Evolutionary conservation across 257 asterid genomes (phyloP).

Genomic region (Nicotiana obtusifolia): DNA sequence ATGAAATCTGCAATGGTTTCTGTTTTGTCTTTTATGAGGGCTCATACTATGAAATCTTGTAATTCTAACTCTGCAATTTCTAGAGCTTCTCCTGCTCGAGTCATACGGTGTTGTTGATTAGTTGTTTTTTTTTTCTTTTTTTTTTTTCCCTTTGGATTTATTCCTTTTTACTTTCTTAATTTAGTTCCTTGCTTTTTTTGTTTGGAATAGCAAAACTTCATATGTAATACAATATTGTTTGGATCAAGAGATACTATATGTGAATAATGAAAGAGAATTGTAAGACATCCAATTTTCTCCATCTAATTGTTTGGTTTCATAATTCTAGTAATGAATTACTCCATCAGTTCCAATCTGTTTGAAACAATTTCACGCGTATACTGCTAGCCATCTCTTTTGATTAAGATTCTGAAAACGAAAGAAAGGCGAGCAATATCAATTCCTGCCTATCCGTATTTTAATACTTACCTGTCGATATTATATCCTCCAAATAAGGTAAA

Average conservation of each 20-base stretch:
- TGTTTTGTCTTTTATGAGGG: conserved; percentile 33
- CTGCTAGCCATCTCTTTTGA: too few species aligned
- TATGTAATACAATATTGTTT: not conserved
- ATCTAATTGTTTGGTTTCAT: not conserved
- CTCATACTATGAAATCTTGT: conserved; percentile 33
- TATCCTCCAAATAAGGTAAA: too few species aligned
- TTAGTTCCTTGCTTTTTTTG: not conserved
- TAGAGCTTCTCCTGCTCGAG: conserved; percentile 33
- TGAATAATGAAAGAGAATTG: not conserved
- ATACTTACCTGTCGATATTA: too few species aligned
- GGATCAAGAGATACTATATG: not conserved
- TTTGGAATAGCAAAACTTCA: not conserved
- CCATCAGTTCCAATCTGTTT: too few species aligned
- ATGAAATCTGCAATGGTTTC: conserved; percentile 37
- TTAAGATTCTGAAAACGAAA: too few species aligned
- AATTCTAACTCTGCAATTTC: conserved; percentile 26
- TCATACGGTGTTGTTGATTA: conserved; percentile 17
- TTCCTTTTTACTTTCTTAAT: too few species aligned
- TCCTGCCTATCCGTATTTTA: too few species aligned
- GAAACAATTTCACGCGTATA: too few species aligned
- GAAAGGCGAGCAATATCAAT: too few species aligned
- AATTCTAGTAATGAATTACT: not conserved
- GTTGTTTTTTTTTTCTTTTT: too few species aligned
- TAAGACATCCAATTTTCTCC: not conserved
- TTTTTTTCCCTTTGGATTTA: not conserved